Evolutionary conservation across 257 asterid species (phyloP).

Genomic region (Solanum piurae): DNA sequence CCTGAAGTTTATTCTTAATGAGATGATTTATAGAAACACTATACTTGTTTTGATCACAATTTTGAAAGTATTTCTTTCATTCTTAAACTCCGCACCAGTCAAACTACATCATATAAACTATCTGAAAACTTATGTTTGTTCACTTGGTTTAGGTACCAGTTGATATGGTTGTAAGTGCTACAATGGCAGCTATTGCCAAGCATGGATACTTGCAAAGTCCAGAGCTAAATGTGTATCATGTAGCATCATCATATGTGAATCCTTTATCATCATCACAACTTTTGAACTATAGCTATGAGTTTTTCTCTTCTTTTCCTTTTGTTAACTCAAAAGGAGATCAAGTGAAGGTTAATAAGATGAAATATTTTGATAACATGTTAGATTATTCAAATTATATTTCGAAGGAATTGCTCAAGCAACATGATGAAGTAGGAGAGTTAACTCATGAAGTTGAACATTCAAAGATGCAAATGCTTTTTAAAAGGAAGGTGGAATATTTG

Average conservation of each 20-base stretch:
- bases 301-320: slow-evolving; percentile 7
- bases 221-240: slow-evolving; percentile 19
- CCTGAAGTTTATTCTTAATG: neutral
- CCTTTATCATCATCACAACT: neutral
- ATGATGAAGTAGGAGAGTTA: no score
- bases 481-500: neutral
- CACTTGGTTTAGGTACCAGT: slow-evolving; percentile 18
- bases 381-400: neutral
- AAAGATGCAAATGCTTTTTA: neutral
- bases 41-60: neutral
- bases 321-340: neutral
- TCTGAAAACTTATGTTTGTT: neutral
- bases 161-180: slow-evolving; percentile 30
- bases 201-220: slow-evolving; percentile 8
- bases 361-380: neutral
- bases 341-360: neutral
- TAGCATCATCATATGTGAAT: slow-evolving; percentile 12
- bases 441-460: neutral
- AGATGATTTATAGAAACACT: neutral
- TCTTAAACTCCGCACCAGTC: neutral
- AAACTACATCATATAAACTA: neutral
- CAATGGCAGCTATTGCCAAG: slow-evolving; percentile 29
- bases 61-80: neutral
- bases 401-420: neutral
- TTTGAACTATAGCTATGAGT: neutral